These are phyloP conservation scores for Scheffersomyces amazonensis DNA, from an alignment of 805 yeast genomes.

Conservation along the genomic window DNA sequence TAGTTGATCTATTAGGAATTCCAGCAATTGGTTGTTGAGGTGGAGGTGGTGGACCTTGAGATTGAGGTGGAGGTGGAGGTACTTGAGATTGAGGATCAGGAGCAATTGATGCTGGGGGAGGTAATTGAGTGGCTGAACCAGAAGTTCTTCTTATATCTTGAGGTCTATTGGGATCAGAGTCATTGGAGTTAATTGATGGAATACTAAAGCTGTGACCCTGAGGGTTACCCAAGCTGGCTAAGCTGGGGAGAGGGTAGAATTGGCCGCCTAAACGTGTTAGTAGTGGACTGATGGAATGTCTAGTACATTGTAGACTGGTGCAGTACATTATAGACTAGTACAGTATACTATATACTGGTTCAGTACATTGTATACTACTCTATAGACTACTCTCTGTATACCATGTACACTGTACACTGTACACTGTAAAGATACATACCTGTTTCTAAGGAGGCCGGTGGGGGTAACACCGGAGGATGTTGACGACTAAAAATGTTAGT, in stretches of 20 bases:
- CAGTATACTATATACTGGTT: no score
- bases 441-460: conserved; percentile 53
- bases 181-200: conserved; percentile 42
- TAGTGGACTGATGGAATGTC: no score
- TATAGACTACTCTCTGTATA: no score
- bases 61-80: conserved; percentile 24
- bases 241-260: conserved; percentile 49
- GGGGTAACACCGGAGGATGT: conserved; percentile 59
- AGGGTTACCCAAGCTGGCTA: conserved; percentile 46
- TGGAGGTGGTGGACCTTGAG: conserved; percentile 11
- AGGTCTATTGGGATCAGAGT: conserved; percentile 17
- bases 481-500: conserved; percentile 47
- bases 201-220: conserved; percentile 47
- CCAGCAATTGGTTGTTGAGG: conserved; percentile 21
- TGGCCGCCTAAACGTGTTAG: conserved; percentile 38
- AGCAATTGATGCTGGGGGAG: conserved; percentile 24
- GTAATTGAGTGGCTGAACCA: conserved; percentile 18
- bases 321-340: no score
- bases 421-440: conserved; percentile 45
- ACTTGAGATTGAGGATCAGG: conserved; percentile 15
- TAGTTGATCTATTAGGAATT: conserved; percentile 40
- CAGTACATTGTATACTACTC: no score
- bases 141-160: conserved; percentile 25
- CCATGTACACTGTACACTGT: no score
- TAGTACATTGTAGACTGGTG: no score